A percentile compares a stretch with the other conserved stretches of the same genome.
These are phyloP conservation scores for Calocybe gangraenosa DNA, from an alignment of 768 basidiomycete species.

Conservation along the genomic window DNA sequence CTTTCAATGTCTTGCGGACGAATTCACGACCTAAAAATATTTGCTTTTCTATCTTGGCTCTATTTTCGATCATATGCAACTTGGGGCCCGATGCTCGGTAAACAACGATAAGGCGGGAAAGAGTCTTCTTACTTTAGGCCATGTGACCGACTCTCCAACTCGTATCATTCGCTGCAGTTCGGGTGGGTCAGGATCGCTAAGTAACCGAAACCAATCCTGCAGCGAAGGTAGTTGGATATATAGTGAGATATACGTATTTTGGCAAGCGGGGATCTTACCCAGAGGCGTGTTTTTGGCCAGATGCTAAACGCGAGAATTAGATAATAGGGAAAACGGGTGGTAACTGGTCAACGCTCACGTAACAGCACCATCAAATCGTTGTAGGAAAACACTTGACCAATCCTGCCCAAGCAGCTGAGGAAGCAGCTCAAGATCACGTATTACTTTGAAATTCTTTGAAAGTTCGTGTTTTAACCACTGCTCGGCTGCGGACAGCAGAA, in stretches of 20 bases:
- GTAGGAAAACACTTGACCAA: constrained; percentile 95
- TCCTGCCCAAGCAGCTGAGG: constrained; percentile 92
- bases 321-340: constrained; percentile 16
- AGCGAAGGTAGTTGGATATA: constrained; percentile 2
- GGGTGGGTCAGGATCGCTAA: constrained; percentile 76
- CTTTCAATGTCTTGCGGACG: constrained; percentile 55
- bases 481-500: constrained; percentile 85
- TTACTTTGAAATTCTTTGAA: constrained; percentile 97
- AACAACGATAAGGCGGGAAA: not conserved
- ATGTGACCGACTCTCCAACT: constrained; percentile 89
- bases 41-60: constrained; percentile 79
- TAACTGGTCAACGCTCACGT: constrained; percentile 56
- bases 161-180: constrained; percentile 85
- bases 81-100: constrained; percentile 22
- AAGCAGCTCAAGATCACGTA: constrained; percentile 92
- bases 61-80: constrained; percentile 93
- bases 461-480: constrained; percentile 95
- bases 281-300: constrained; percentile 78
- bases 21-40: constrained; percentile 75
- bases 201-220: constrained; percentile 81
- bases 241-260: not conserved
- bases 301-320: constrained; percentile 42
- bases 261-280: constrained; percentile 35
- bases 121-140: constrained; percentile 74
- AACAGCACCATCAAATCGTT: constrained; percentile 85